phyloP scores from a whole-genome alignment of 495 filamentous ascomycete species.

The Massariosphaeria phaeospora region DNA sequence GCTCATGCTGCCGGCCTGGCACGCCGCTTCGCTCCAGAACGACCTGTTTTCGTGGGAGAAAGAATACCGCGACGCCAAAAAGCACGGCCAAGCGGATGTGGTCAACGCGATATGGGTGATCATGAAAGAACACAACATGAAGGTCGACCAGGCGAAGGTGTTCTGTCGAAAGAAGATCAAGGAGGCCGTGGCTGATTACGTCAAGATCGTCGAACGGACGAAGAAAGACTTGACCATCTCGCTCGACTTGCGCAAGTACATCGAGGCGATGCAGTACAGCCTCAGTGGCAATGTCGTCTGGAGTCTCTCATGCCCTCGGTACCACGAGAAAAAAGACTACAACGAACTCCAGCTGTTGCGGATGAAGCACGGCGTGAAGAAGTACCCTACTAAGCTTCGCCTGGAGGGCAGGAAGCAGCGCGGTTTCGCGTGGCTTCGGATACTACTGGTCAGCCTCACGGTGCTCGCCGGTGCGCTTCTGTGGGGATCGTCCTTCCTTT shows the following conservation, averaged over 20 bases:
- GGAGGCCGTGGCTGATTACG: slow-evolving; percentile 1
- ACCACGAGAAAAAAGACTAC: no score
- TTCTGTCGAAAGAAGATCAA: slow-evolving; percentile 3
- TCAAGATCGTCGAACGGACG: slow-evolving; percentile 11
- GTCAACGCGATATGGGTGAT: slow-evolving; percentile 43
- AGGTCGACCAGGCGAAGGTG: slow-evolving; percentile 7
- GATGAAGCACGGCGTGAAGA: no score
- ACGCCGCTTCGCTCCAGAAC: slow-evolving; percentile 36
- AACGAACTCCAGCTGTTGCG: no score
- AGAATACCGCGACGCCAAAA: slow-evolving; percentile 2
- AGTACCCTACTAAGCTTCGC: no score
- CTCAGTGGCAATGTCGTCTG: slow-evolving; percentile 37
- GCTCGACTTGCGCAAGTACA: slow-evolving; percentile 28
- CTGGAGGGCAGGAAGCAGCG: no score
- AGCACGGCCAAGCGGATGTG: slow-evolving; percentile 35
- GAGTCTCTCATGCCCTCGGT: slow-evolving; percentile 38
- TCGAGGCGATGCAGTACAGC: slow-evolving; percentile 34
- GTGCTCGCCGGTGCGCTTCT: no score
- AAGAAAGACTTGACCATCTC: slow-evolving; percentile 6
- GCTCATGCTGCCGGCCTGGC: slow-evolving; percentile 33
- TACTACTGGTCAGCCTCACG: no score
- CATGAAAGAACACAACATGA: slow-evolving; percentile 35
- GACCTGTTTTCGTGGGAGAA: slow-evolving; percentile 20
- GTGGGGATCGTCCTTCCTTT: no score
- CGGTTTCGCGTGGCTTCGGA: no score